Evolutionary conservation across 1,284 basidiomycete genomes (phyloP).

Genomic region (Moesziomyces globuligerus): DNA sequence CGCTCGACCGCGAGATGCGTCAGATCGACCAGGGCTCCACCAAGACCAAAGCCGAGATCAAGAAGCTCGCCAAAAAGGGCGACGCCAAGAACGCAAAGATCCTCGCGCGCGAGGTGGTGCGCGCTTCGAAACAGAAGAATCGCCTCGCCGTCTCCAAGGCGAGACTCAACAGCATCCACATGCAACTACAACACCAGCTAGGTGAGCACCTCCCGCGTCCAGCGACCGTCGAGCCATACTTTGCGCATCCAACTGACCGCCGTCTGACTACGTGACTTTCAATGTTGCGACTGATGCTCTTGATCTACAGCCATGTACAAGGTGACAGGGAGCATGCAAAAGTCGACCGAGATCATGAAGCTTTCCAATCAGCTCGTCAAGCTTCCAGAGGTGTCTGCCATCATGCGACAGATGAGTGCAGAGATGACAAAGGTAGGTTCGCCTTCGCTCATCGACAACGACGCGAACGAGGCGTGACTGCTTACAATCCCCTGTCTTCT

Average conservation of each 20-base stretch:
- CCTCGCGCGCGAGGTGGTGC: conserved; percentile 91
- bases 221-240: too few species aligned
- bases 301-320: conserved; percentile 85
- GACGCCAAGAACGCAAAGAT: conserved; percentile 92
- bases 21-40: conserved; percentile 84
- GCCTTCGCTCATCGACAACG: not conserved
- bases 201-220: conserved; percentile 72
- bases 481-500: too few species aligned
- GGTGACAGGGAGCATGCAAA: conserved; percentile 94
- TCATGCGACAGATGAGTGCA: conserved; percentile 97
- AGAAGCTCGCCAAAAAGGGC: conserved; percentile 88
- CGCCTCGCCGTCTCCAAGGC: conserved; percentile 92
- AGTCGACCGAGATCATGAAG: conserved; percentile 99
- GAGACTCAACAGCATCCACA: conserved; percentile 86
- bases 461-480: too few species aligned
- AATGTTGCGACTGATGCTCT: too few species aligned
- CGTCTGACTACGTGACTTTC: not conserved
- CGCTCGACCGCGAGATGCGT: conserved; percentile 60
- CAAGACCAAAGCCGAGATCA: conserved; percentile 84
- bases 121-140: conserved; percentile 93
- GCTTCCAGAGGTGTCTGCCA: conserved; percentile 88
- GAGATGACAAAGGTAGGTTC: conserved; percentile 87
- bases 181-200: conserved; percentile 90
- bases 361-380: conserved; percentile 90
- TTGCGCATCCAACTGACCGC: not conserved